Conservation (phyloP, 306 rosid species). For the Casuarina cunninghamiana region DNA sequence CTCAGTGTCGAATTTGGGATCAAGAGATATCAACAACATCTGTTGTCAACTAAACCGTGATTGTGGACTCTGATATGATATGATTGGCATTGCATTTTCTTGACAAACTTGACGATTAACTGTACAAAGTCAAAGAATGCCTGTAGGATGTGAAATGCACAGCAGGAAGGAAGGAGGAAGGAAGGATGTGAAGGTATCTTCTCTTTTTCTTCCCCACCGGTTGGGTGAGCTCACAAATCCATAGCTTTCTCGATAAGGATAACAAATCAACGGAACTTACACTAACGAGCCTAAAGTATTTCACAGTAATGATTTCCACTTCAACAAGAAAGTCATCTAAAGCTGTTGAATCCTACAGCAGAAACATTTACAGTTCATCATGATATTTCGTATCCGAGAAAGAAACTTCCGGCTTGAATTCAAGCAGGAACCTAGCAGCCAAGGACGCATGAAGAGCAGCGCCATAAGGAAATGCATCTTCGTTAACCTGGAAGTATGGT, state of each 20-base stretch:
- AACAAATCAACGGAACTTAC: not conserved
- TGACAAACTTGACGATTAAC: not conserved
- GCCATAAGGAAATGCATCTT: constrained; percentile 71
- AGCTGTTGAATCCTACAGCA: not conserved
- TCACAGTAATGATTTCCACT: not conserved
- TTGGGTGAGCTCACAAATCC: not conserved
- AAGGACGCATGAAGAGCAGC: constrained; percentile 93
- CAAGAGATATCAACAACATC: too few relatives aligned
- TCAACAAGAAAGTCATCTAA: not conserved
- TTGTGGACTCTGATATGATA: too few relatives aligned
- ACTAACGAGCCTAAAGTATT: not conserved
- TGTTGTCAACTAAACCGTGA: too few relatives aligned
- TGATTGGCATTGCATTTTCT: too few relatives aligned
- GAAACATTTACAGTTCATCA: constrained; percentile 51
- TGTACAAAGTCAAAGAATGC: not conserved
- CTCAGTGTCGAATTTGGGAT: too few relatives aligned
- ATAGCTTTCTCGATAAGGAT: not conserved
- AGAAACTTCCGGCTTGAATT: constrained; percentile 32
- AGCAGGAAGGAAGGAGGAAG: not conserved
- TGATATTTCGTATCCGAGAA: constrained; percentile 25
- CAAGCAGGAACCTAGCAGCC: constrained; percentile 58
- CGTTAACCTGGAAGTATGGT: constrained; percentile 60
- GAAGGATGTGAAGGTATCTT: not conserved
- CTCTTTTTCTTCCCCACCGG: not conserved
- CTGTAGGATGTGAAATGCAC: not conserved